Base-by-base conservation (phyloP, 805 yeast genomes). In the Millerozyma miso region DNA sequence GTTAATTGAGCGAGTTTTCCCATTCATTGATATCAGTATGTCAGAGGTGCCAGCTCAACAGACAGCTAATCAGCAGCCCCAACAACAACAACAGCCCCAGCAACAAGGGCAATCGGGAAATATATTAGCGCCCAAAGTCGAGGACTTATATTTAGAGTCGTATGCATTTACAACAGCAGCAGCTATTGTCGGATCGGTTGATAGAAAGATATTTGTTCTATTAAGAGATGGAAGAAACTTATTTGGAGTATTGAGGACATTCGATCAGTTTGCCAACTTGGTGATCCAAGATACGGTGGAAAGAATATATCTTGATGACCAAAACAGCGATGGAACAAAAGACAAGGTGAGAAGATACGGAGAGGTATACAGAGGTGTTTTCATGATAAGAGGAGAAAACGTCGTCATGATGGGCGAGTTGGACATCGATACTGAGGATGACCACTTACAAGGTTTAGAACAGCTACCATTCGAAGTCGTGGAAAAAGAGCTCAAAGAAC, bases 381-480 rank as follows among this genome's bases (percentile, higher is more conserved):
- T 82, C 59, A 77, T 93, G 68, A 83, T 93, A 33, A 84, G 99
- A 65, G 99, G 99, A 48, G 99, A 93, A 63, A 91, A 91, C 55
- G 93, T 93, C 6, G 93, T 90, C 7, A 79, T 90, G 81, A 62
- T 93, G 60, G 99, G 98, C 16, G 97, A 91, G 61, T 77, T 91
- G 48, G 97, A 90, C 62, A 85, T 88, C 48, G 96, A 88, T 57
- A 77, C 70, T 48, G 96, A 89, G 63, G 95, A 86, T 56, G 77
- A 69, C 47, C 85, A 85, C 40, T 63, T 86, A 52, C 72, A 71
- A 33, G 63, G 67, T 12, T 71, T 81, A 62, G 69, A 74, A 48
- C 79, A 77, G 58, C 71, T 87, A 17, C 79, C 78, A 29, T 89
- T 79, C 58, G 71, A 68, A 32, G 76, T 71, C 37, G 95, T 93